These are phyloP conservation scores for Aleurites moluccanus DNA, from an alignment of 441 rosid species.

Conservation along the genomic window DNA sequence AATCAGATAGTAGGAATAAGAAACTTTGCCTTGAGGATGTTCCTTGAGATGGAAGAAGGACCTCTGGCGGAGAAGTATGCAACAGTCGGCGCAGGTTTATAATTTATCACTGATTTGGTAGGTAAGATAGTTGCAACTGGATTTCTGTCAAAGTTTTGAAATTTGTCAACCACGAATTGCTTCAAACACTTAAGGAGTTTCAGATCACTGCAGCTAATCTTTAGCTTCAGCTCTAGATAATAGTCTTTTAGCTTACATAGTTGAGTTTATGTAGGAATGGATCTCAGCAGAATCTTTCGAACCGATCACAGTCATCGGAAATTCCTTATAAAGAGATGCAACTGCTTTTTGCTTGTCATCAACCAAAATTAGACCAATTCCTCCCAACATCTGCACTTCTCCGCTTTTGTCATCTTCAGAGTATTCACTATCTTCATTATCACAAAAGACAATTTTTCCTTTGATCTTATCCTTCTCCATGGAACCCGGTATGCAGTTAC, in stretches of 20 bases:
- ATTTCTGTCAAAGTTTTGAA: constrained; percentile 34
- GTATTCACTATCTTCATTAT: constrained; percentile 28
- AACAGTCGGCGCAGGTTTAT: constrained; percentile 61
- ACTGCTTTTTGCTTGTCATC: constrained; percentile 47
- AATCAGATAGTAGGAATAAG: background rate
- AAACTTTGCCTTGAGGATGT: constrained; percentile 62
- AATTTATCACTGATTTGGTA: constrained; percentile 41
- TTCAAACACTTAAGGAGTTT: background rate
- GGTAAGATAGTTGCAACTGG: constrained; percentile 76
- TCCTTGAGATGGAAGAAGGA: constrained; percentile 56
- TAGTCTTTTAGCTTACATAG: constrained; percentile 37
- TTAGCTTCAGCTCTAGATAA: too few relatives aligned
- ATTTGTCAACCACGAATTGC: background rate
- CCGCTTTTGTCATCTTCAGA: constrained; percentile 24
- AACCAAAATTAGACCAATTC: constrained; percentile 50
- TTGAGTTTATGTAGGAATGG: constrained; percentile 60
- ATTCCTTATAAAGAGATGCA: constrained; percentile 45
- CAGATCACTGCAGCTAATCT: background rate
- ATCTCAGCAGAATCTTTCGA: constrained; percentile 53
- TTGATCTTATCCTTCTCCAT: constrained; percentile 44
- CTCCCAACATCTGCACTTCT: constrained; percentile 53
- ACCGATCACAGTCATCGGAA: constrained; percentile 49
- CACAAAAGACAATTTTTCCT: constrained; percentile 68
- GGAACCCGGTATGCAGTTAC: constrained; percentile 50
- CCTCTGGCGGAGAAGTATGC: constrained; percentile 80